These are phyloP conservation scores for Yamadazyma kitorensis DNA, from an alignment of 805 yeast genomes.

Conservation along the genomic window DNA sequence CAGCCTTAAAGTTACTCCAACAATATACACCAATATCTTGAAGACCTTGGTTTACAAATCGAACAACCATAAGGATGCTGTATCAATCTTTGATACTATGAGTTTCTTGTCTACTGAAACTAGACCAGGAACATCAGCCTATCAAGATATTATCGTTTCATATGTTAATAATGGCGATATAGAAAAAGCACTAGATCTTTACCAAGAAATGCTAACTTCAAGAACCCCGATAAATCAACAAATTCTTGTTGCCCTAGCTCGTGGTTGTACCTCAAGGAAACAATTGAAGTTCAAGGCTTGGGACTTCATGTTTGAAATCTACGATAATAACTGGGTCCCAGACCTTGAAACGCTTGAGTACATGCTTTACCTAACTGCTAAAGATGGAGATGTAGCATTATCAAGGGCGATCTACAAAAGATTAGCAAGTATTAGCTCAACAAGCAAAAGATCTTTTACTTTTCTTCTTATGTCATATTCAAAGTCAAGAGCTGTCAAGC, in stretches of 20 bases:
- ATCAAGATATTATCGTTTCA: constrained; percentile 67
- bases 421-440: constrained; percentile 33
- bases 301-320: constrained; percentile 69
- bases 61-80: constrained; percentile 57
- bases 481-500: constrained; percentile 18
- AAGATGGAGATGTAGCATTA: constrained; percentile 73
- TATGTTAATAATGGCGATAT: constrained; percentile 61
- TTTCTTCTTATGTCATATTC: constrained; percentile 51
- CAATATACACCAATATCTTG: constrained; percentile 54
- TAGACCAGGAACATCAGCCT: constrained; percentile 65
- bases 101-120: constrained; percentile 68
- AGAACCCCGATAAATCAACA: constrained; percentile 29
- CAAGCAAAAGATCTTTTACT: constrained; percentile 40
- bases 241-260: constrained; percentile 54
- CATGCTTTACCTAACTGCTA: constrained; percentile 73
- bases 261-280: constrained; percentile 61
- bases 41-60: constrained; percentile 57
- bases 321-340: constrained; percentile 43
- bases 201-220: constrained; percentile 57
- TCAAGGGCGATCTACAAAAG: constrained; percentile 64
- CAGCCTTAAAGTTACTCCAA: constrained; percentile 41
- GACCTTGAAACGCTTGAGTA: constrained; percentile 54
- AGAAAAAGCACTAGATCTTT: constrained; percentile 74
- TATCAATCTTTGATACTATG: constrained; percentile 77
- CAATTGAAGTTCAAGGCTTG: constrained; percentile 59